These are phyloP conservation scores for Penstemon eatonii DNA, from an alignment of 257 asterid genomes.

Conservation along the genomic window DNA sequence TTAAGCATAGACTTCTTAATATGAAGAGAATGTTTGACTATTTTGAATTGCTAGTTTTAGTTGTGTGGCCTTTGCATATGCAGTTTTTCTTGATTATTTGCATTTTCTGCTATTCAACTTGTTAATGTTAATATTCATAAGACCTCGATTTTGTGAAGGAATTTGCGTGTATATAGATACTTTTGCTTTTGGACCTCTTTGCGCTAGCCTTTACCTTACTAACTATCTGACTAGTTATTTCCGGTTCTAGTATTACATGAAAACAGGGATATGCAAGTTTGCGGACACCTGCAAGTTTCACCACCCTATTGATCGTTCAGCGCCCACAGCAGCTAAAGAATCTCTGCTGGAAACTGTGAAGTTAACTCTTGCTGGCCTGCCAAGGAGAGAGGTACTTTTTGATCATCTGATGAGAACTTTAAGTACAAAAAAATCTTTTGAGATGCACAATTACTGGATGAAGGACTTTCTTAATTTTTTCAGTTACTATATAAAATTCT, in stretches of 20 bases:
- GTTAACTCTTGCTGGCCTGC: slow-evolving; percentile 89
- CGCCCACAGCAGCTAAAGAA: slow-evolving; percentile 41
- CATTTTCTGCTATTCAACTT: slow-evolving; percentile 18
- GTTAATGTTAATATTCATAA: neutral
- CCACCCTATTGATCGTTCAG: slow-evolving; percentile 80
- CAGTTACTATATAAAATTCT: neutral
- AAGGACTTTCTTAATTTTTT: too few relatives aligned
- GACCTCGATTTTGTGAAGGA: slow-evolving; percentile 3
- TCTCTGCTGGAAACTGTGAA: slow-evolving; percentile 57
- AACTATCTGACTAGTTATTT: neutral
- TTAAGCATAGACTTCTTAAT: slow-evolving; percentile 10
- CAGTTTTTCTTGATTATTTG: slow-evolving; percentile 16
- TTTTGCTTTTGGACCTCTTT: slow-evolving; percentile 10
- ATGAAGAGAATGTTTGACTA: slow-evolving; percentile 1
- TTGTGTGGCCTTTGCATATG: slow-evolving; percentile 3
- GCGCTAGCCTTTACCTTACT: slow-evolving; percentile 18
- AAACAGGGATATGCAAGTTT: slow-evolving; percentile 88
- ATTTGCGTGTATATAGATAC: slow-evolving; percentile 12
- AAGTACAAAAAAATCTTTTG: neutral
- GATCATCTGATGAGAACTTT: slow-evolving; percentile 19
- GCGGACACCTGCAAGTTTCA: slow-evolving; percentile 82
- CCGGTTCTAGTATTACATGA: slow-evolving; percentile 74
- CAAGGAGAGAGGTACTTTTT: slow-evolving; percentile 84
- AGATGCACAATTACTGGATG: neutral
- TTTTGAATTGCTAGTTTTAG: slow-evolving; percentile 18